Conservation (phyloP, 208 protist genomes). For the Trypanosoma brucei region DNA sequence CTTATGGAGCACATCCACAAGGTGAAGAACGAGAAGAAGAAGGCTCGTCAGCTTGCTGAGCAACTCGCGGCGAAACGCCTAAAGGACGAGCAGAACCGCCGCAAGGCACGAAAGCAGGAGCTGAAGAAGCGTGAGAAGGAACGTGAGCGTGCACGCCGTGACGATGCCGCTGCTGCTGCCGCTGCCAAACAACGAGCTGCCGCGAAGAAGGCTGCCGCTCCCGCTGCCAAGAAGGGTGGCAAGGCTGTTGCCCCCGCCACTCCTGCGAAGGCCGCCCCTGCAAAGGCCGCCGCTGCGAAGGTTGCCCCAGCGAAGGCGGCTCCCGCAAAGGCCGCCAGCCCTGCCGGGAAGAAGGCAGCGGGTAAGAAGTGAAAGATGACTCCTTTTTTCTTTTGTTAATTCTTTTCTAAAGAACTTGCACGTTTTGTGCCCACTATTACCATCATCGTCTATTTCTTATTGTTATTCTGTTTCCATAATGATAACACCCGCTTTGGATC, state of each 20-base stretch:
- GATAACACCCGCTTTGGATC: not conserved
- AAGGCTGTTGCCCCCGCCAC: slow-evolving; percentile 25
- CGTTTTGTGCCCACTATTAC: slow-evolving; percentile 4
- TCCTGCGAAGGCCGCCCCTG: slow-evolving; percentile 53
- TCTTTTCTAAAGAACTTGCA: slow-evolving; percentile 1
- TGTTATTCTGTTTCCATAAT: slow-evolving; percentile 1
- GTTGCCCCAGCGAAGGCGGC: slow-evolving; percentile 30
- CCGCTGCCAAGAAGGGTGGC: slow-evolving; percentile 29
- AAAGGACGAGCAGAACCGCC: slow-evolving; percentile 70
- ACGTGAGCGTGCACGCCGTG: slow-evolving; percentile 58
- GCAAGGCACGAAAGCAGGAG: slow-evolving; percentile 66
- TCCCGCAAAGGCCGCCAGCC: slow-evolving; percentile 28
- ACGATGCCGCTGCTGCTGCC: slow-evolving; percentile 48
- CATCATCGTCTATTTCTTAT: slow-evolving; percentile 14
- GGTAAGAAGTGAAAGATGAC: slow-evolving; percentile 39
- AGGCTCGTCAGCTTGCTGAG: slow-evolving; percentile 93
- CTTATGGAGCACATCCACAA: slow-evolving; percentile 98
- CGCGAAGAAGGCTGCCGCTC: slow-evolving; percentile 32
- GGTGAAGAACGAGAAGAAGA: slow-evolving; percentile 95
- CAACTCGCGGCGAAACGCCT: slow-evolving; percentile 66
- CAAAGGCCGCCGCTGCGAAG: slow-evolving; percentile 38
- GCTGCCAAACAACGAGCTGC: slow-evolving; percentile 32
- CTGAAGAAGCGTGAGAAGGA: slow-evolving; percentile 75
- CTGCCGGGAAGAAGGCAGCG: slow-evolving; percentile 36
- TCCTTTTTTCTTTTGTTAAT: slow-evolving; percentile 22